Base-by-base conservation (phyloP, 1,284 basidiomycete species). In the Xerocomus nothofagi region DNA sequence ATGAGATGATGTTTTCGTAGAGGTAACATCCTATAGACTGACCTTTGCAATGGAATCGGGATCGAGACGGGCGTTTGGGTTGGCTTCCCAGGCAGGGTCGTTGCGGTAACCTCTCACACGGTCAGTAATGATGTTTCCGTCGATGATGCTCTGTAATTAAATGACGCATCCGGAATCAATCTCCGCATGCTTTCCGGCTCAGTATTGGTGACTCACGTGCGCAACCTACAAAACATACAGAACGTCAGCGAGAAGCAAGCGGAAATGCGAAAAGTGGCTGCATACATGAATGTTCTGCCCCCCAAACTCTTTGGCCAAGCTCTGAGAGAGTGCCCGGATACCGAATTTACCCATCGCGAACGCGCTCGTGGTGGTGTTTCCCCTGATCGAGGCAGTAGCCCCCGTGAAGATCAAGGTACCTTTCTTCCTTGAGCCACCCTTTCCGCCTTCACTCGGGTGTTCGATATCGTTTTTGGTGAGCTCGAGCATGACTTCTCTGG, bases 341-440 rank as follows among this genome's bases (percentile, higher is more conserved):
- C 78, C 88, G 50, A 79, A 80, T 68, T 91, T 91, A 3, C 82
- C 81, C 3, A 82, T 80, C 5, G 87, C 74, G 55, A 91, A 88
- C 3, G 76, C 78, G 43, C 83, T 83, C 0, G 86, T 90, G 2
- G 68, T 72, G 9, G 71, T 67, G 52, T 86, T 88, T 0, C 88
- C 88, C 51, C 88, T 72, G 42, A 79, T 53, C 45, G 80, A 77
- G 0, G 85, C 80, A 12, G 88, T 91, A 11, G 89, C 88, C 3
- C 88, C 88, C 0, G 89, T 91, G 65, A 91, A 88, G 29, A 91
- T 77, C 40, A 91, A 67, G 2, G 84, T 81, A 12, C 88, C 88
- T 12, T 79, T 73, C 62, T 75, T 77, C 20, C 78, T 78, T 30
- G 61, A 49, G 3, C 68, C 68, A n/a, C 60, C 65, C 20, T 56